Evolutionary conservation across 1,139 yeast species (phyloP).

Genomic region (Kodamaea ohmeri): DNA sequence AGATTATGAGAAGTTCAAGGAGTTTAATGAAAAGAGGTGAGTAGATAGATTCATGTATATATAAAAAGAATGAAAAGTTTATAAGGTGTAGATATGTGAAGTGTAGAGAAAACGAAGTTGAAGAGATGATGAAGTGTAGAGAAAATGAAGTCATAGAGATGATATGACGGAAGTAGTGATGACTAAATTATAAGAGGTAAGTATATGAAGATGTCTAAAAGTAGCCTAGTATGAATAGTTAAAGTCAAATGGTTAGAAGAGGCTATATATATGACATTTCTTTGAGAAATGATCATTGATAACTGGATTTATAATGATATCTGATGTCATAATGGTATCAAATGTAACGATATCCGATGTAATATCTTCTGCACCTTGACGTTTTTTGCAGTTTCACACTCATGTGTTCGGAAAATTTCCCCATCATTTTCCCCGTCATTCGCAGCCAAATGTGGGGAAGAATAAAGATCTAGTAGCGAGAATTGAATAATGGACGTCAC

Average conservation of each 20-base stretch:
- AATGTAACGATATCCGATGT: too few species aligned
- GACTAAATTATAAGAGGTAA: too few species aligned
- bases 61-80: background rate
- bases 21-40: slow-evolving; percentile 15
- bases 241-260: too few species aligned
- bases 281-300: background rate
- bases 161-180: too few species aligned
- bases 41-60: background rate
- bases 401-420: background rate
- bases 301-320: too few species aligned
- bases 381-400: background rate
- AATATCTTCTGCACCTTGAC: background rate
- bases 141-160: too few species aligned
- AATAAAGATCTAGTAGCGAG: background rate
- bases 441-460: slow-evolving; percentile 4
- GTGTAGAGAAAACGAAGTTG: too few species aligned
- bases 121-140: too few species aligned
- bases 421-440: background rate
- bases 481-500: background rate
- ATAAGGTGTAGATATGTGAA: too few species aligned
- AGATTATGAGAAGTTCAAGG: slow-evolving; percentile 30
- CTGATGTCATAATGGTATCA: too few species aligned
- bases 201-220: background rate
- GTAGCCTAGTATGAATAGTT: too few species aligned
- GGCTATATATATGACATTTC: background rate